A percentile compares a stretch with the other conserved stretches of the same genome.
Evolutionary conservation across 2,329 filamentous ascomycete species (phyloP).

Genomic region (Botrytis paeoniae): DNA sequence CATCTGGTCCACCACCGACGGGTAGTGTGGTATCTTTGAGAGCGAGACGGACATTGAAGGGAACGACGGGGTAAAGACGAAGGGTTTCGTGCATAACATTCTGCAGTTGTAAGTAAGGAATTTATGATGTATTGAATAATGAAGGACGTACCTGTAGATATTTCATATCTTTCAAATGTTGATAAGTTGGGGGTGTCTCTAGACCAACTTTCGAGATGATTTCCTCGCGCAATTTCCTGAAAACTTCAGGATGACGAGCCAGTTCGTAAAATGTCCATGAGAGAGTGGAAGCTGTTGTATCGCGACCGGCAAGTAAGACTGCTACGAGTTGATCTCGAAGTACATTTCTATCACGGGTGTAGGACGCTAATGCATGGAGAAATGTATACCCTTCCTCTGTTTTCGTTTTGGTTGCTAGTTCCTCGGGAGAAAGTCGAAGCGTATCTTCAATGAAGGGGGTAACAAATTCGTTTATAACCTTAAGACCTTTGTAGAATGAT

Average conservation of each 20-base stretch:
- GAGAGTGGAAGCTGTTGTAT: slow-evolving; percentile 81
- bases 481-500: slow-evolving; percentile 61
- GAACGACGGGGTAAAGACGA: slow-evolving; percentile 73
- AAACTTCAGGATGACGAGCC: slow-evolving; percentile 63
- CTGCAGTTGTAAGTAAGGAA: slow-evolving; percentile 37
- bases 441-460: slow-evolving; percentile 74
- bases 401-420: slow-evolving; percentile 71
- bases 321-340: slow-evolving; percentile 83
- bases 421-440: slow-evolving; percentile 64
- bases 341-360: slow-evolving; percentile 68
- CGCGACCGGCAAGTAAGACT: slow-evolving; percentile 78
- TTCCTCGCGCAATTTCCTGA: slow-evolving; percentile 68
- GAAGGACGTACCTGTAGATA: slow-evolving; percentile 54
- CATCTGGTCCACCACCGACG: slow-evolving; percentile 63
- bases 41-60: slow-evolving; percentile 73
- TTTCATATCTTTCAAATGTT: slow-evolving; percentile 82
- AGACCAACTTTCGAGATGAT: slow-evolving; percentile 66
- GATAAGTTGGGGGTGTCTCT: slow-evolving; percentile 64
- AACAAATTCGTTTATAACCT: slow-evolving; percentile 72
- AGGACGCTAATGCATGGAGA: slow-evolving; percentile 77
- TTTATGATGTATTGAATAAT: not conserved
- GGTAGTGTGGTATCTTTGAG: slow-evolving; percentile 73
- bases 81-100: slow-evolving; percentile 73
- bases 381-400: slow-evolving; percentile 76
- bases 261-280: slow-evolving; percentile 84